Percentiles rank a stretch among this genome's conserved stretches.
Conservation (phyloP, 2,329 filamentous ascomycete genomes). For the Stagonosporopsis tanaceti region DNA sequence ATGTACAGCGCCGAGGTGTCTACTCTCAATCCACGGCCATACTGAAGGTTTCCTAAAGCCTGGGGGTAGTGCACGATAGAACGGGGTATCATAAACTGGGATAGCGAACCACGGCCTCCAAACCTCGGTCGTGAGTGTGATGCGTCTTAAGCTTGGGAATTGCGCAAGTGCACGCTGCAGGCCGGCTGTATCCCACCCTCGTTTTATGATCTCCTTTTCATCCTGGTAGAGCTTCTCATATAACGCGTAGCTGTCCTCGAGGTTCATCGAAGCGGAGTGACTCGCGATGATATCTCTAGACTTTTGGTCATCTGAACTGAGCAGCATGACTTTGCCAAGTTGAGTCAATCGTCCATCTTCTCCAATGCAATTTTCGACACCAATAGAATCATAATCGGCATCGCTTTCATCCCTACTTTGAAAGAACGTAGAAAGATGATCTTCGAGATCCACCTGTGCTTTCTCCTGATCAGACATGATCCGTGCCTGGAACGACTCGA, state of each 20-base stretch:
- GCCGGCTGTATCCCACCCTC: conserved; percentile 38
- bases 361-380: neutral
- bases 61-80: conserved; percentile 51
- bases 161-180: conserved; percentile 45
- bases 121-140: conserved; percentile 53
- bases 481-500: conserved; percentile 19
- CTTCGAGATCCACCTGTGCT: neutral
- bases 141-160: conserved; percentile 48
- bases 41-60: conserved; percentile 54
- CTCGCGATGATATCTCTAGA: conserved; percentile 26
- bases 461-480: neutral
- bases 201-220: conserved; percentile 42
- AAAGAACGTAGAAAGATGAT: conserved; percentile 6
- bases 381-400: conserved; percentile 8
- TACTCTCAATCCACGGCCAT: conserved; percentile 41
- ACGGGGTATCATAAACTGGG: conserved; percentile 54
- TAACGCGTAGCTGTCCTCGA: conserved; percentile 34
- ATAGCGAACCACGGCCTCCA: conserved; percentile 48
- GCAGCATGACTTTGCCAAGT: conserved; percentile 25
- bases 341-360: conserved; percentile 19
- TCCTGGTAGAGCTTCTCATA: conserved; percentile 47
- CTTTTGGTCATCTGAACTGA: conserved; percentile 23
- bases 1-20: conserved; percentile 15
- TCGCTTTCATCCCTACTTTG: neutral
- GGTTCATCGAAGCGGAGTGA: conserved; percentile 26